These are phyloP conservation scores for Patellaria atrata DNA, from an alignment of 495 filamentous ascomycete species.

Conservation along the genomic window DNA sequence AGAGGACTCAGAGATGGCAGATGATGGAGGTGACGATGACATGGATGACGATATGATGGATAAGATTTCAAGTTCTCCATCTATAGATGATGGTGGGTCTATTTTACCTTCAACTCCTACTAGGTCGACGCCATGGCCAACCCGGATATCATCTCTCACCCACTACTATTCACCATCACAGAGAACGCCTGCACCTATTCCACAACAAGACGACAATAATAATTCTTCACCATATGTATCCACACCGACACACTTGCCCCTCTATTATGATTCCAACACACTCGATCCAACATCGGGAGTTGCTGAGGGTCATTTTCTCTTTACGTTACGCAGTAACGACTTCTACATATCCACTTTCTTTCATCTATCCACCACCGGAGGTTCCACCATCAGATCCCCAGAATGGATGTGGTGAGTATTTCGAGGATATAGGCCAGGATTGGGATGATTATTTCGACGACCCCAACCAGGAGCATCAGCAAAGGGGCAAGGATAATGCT, in stretches of 20 bases:
- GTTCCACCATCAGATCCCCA: too few species aligned
- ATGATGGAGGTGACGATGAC: slow-evolving; percentile 59
- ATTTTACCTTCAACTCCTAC: slow-evolving; percentile 17
- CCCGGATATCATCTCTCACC: slow-evolving; percentile 22
- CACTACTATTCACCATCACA: slow-evolving; percentile 10
- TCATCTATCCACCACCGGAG: too few species aligned
- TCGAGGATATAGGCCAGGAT: too few species aligned
- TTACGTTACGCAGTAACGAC: too few species aligned
- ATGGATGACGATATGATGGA: slow-evolving; percentile 86
- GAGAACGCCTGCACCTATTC: slow-evolving; percentile 1
- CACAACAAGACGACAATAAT: slow-evolving; percentile 3
- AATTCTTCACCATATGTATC: slow-evolving; percentile 29
- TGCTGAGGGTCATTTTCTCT: too few species aligned
- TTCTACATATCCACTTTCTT: too few species aligned
- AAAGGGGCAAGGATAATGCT: too few species aligned
- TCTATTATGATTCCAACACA: too few species aligned
- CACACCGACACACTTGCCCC: slow-evolving; percentile 24
- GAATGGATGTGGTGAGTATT: too few species aligned
- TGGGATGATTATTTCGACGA: too few species aligned
- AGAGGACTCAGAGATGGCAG: slow-evolving; percentile 41
- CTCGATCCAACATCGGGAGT: too few species aligned
- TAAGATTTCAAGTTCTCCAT: slow-evolving; percentile 94
- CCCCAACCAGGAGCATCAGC: too few species aligned
- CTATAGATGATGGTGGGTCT: slow-evolving; percentile 94
- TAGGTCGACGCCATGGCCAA: slow-evolving; percentile 22